Percentiles rank a stretch among this genome's conserved stretches.
phyloP scores from a whole-genome alignment of 108 stramenopile genomes.

The Nitzschia sp. region DNA sequence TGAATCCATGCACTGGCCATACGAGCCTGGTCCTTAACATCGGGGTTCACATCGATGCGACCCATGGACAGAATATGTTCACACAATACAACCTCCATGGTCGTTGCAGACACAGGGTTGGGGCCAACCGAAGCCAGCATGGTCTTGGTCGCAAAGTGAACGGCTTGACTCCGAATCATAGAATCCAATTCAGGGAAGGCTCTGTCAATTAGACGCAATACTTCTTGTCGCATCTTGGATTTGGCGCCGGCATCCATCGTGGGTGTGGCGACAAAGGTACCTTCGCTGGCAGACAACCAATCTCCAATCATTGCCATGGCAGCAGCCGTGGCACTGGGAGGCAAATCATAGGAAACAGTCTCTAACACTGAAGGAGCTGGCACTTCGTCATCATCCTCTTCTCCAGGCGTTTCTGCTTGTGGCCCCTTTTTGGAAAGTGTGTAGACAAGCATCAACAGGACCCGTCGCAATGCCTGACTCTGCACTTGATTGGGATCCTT shows the following conservation, averaged over 20 bases:
- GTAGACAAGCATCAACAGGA: constrained; percentile 70
- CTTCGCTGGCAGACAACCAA: constrained; percentile 41
- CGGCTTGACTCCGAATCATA: constrained; percentile 84
- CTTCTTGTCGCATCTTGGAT: constrained; percentile 62
- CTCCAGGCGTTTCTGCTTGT: constrained; percentile 21
- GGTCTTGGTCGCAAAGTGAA: constrained; percentile 92
- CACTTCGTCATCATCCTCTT: constrained; percentile 46
- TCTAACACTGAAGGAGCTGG: constrained; percentile 34
- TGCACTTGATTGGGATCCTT: constrained; percentile 71
- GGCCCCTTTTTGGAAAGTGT: constrained; percentile 33
- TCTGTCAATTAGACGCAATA: constrained; percentile 80
- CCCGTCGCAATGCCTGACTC: constrained; percentile 51
- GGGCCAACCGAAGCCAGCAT: constrained; percentile 20
- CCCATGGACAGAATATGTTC: constrained; percentile 94
- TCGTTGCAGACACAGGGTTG: constrained; percentile 4
- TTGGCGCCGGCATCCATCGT: constrained; percentile 32
- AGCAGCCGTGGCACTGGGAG: constrained; percentile 58
- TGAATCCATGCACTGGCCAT: constrained; percentile 83
- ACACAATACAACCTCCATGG: constrained; percentile 42
- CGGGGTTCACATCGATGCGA: constrained; percentile 85
- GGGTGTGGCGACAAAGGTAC: constrained; percentile 15
- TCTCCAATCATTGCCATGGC: constrained; percentile 77
- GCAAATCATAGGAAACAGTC: constrained; percentile 46
- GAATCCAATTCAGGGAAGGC: constrained; percentile 66
- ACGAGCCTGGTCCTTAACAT: constrained; percentile 95